Conservation (phyloP, 2,329 filamentous ascomycete genomes). For the Trichoderma arundinaceum region DNA sequence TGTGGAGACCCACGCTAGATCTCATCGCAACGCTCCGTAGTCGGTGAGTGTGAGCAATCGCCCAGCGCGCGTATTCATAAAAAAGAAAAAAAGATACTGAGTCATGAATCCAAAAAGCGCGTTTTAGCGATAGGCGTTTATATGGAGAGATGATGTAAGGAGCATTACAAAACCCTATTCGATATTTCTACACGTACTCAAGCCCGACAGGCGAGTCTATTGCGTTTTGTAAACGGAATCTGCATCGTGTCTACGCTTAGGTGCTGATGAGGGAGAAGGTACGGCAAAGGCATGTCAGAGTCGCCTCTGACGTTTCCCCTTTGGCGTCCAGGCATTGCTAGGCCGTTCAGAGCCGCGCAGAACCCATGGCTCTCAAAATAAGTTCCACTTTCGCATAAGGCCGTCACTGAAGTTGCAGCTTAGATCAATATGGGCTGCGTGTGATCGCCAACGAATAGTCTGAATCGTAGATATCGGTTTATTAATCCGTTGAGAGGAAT, state of each 20-base stretch:
- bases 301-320: no score
- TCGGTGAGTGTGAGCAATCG: slow-evolving; percentile 2
- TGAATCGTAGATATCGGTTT: not conserved
- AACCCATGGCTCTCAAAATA: not conserved
- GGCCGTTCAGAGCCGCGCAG: no score
- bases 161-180: not conserved
- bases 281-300: no score
- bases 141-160: not conserved
- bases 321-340: no score
- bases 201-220: not conserved
- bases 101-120: slow-evolving; percentile 7
- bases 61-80: not conserved
- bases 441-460: no score
- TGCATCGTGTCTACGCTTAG: no score
- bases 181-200: not conserved
- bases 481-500: not conserved
- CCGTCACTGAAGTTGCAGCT: not conserved
- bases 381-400: not conserved
- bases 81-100: not conserved
- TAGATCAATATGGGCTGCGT: not conserved
- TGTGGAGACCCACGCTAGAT: slow-evolving; percentile 14
- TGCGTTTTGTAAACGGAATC: no score
- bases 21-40: slow-evolving; percentile 6
- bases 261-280: not conserved
- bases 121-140: not conserved